Conservation (phyloP, 2,329 filamentous ascomycete species). For the Trichoderma atroviride region DNA sequence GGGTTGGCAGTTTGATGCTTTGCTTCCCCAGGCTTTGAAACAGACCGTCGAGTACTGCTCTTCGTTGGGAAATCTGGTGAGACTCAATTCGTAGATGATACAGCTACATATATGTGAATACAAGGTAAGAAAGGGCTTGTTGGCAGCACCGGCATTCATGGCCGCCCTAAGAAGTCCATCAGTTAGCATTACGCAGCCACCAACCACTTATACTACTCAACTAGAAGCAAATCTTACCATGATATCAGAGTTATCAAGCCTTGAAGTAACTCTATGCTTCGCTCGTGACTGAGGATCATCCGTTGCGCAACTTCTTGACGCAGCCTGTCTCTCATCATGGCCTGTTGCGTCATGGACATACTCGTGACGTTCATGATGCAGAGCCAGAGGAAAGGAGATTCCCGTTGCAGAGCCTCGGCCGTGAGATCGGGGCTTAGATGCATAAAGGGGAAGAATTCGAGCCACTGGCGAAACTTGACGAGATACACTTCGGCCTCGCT, state of each 20-base stretch:
- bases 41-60: conserved; percentile 42
- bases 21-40: conserved; percentile 41
- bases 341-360: conserved; percentile 46
- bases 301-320: conserved; percentile 50
- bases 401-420: conserved; percentile 43
- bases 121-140: conserved; percentile 49
- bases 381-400: conserved; percentile 54
- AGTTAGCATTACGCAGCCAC: not conserved
- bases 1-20: conserved; percentile 31
- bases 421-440: conserved; percentile 43
- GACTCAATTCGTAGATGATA: conserved; percentile 50
- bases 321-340: conserved; percentile 44
- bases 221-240: conserved; percentile 44
- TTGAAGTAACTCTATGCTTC: conserved; percentile 54
- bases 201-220: not conserved
- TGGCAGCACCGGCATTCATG: conserved; percentile 41
- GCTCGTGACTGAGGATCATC: conserved; percentile 52
- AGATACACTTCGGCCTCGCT: conserved; percentile 46
- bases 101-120: conserved; percentile 48
- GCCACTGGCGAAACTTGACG: conserved; percentile 46
- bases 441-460: conserved; percentile 50
- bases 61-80: conserved; percentile 45
- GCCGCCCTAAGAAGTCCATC: conserved; percentile 39
- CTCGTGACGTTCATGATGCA: conserved; percentile 52
- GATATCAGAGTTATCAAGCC: conserved; percentile 50